Percentiles rank a stretch among this genome's conserved stretches.
These are phyloP conservation scores for Ceratobasidium sp. DNA, from an alignment of 1,284 basidiomycete genomes.

Conservation along the genomic window DNA sequence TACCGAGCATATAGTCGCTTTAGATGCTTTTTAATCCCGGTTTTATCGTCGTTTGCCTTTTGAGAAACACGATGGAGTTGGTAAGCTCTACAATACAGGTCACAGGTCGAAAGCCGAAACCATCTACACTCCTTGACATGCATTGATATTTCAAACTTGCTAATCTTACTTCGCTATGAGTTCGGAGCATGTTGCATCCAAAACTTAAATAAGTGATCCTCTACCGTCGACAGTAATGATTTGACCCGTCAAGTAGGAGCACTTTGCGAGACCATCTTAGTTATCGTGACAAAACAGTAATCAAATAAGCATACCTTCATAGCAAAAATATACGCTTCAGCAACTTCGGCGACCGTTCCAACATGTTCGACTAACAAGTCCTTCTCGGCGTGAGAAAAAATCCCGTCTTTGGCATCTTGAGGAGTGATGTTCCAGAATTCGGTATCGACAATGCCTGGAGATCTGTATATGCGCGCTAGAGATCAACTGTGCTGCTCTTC, in stretches of 20 bases:
- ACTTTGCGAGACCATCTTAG: not conserved
- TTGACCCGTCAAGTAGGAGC: slow-evolving; percentile 23
- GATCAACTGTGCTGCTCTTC: not conserved
- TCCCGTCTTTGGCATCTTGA: not conserved
- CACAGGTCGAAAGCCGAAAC: no score
- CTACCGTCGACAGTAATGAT: slow-evolving; percentile 27
- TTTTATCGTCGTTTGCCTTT: no score
- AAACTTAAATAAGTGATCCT: slow-evolving; percentile 64
- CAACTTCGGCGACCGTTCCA: not conserved
- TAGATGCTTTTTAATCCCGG: no score
- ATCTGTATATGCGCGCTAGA: not conserved
- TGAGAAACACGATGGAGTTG: no score
- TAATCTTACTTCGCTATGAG: not conserved
- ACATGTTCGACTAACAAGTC: slow-evolving; percentile 8
- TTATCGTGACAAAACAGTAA: not conserved
- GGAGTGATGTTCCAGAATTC: not conserved
- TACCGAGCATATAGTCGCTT: no score
- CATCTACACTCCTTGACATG: no score
- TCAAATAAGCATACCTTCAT: slow-evolving; percentile 8
- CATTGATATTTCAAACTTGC: slow-evolving; percentile 4
- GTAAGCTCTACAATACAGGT: no score
- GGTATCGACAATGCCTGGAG: slow-evolving; percentile 16
- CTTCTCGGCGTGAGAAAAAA: not conserved
- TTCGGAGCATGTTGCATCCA: slow-evolving; percentile 58
- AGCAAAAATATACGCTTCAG: slow-evolving; percentile 32